Evolutionary conservation across 106 monocot genomes (phyloP).

Genomic region (Allium cepa): DNA sequence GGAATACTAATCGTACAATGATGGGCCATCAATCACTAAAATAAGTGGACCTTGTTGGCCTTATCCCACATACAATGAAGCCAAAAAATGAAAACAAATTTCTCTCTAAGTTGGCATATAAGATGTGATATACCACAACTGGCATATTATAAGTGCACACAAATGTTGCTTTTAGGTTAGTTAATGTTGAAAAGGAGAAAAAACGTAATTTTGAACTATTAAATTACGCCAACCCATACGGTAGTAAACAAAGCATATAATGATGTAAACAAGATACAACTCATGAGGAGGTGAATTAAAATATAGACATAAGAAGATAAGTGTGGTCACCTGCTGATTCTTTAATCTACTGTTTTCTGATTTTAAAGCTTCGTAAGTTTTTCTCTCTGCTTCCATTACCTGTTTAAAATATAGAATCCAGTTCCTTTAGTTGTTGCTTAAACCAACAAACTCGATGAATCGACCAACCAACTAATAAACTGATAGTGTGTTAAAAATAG

Average conservation of each 20-base stretch:
- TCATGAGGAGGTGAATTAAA: background rate
- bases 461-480: background rate
- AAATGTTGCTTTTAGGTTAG: too few relatives aligned
- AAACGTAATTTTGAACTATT: too few relatives aligned
- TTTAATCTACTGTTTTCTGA: constrained; percentile 9
- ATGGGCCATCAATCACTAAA: too few relatives aligned
- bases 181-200: too few relatives aligned
- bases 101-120: too few relatives aligned
- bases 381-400: constrained; percentile 6
- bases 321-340: constrained; percentile 11
- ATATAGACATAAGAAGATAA: background rate
- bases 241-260: constrained; percentile 4
- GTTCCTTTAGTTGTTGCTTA: background rate
- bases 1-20: too few relatives aligned
- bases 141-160: too few relatives aligned
- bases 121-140: too few relatives aligned
- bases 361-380: background rate
- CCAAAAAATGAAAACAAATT: too few relatives aligned
- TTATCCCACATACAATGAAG: too few relatives aligned
- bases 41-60: too few relatives aligned
- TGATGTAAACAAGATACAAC: constrained; percentile 6
- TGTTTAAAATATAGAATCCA: background rate
- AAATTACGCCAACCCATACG: too few relatives aligned
- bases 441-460: background rate
- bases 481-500: background rate